A percentile compares a stretch with the other conserved stretches of the same genome.
Evolutionary conservation across 2,329 filamentous ascomycete species (phyloP).

Genomic region (Didymellaceae sp.): DNA sequence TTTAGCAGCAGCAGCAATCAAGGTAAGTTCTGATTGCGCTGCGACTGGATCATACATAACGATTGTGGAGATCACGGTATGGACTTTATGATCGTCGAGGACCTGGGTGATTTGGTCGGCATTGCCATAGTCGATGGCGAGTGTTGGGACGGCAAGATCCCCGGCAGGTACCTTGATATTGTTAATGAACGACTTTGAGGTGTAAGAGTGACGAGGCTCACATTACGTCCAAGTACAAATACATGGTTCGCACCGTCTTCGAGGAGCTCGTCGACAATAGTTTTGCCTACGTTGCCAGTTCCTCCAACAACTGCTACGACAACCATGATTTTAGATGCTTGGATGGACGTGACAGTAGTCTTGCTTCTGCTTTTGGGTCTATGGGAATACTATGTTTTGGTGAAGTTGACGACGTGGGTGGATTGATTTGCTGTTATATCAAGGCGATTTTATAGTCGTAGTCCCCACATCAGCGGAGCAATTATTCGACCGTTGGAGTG

Average conservation of each 20-base stretch:
- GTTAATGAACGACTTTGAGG: neutral
- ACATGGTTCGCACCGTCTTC: slow-evolving; percentile 48
- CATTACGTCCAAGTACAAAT: slow-evolving; percentile 53
- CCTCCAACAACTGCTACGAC: slow-evolving; percentile 57
- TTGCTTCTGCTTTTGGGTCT: too few species aligned
- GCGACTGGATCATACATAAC: slow-evolving; percentile 36
- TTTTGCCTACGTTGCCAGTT: slow-evolving; percentile 54
- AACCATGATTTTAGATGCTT: slow-evolving; percentile 47
- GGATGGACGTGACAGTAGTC: too few species aligned
- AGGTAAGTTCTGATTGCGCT: slow-evolving; percentile 23
- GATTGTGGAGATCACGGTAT: slow-evolving; percentile 56
- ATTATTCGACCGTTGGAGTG: neutral
- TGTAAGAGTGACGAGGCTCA: slow-evolving; percentile 16
- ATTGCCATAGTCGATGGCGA: slow-evolving; percentile 46
- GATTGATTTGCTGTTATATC: neutral
- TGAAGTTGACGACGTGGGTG: neutral
- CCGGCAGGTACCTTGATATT: slow-evolving; percentile 7
- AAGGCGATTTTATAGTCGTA: neutral
- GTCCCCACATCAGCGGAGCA: neutral
- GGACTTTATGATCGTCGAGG: slow-evolving; percentile 49
- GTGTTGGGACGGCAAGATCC: slow-evolving; percentile 8
- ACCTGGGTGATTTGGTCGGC: slow-evolving; percentile 31
- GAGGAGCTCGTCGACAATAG: slow-evolving; percentile 54
- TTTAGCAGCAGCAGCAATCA: slow-evolving; percentile 20
- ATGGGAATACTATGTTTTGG: too few species aligned